A percentile compares a stretch with the other conserved stretches of the same genome.
These are phyloP conservation scores for Cystobasidiaceae sp. DNA, from an alignment of 1,284 basidiomycete genomes.

Conservation along the genomic window DNA sequence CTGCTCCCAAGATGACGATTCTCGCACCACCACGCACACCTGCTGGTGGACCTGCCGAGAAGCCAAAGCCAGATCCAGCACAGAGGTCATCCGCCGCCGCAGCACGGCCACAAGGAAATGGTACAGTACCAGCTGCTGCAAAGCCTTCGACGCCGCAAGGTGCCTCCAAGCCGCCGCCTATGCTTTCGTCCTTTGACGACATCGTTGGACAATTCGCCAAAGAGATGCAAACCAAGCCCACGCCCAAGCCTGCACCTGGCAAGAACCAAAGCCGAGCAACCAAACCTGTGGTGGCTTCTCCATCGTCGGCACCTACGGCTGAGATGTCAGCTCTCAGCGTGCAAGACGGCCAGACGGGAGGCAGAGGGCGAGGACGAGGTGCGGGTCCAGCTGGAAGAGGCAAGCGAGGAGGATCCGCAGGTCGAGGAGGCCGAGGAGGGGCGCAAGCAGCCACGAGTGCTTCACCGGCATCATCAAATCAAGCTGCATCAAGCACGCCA, in stretches of 20 bases:
- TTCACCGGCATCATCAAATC: neutral
- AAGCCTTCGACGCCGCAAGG: neutral
- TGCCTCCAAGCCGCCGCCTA: conserved; percentile 3
- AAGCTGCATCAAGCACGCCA: neutral
- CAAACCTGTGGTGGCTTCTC: too few relatives aligned
- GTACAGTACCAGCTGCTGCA: too few relatives aligned
- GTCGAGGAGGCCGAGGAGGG: neutral
- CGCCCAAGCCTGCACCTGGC: too few relatives aligned
- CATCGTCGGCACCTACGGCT: neutral
- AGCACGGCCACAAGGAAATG: too few relatives aligned
- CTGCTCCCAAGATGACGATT: conserved; percentile 14
- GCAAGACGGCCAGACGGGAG: neutral
- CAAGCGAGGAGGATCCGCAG: neutral
- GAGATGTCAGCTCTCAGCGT: neutral
- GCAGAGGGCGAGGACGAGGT: conserved; percentile 3
- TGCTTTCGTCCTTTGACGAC: conserved; percentile 3
- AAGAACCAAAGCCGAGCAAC: too few relatives aligned
- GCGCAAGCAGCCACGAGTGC: neutral
- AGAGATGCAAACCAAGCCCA: conserved; percentile 11
- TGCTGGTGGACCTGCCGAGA: neutral
- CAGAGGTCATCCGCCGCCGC: too few relatives aligned
- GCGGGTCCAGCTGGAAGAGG: neutral
- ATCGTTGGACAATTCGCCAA: conserved; percentile 24
- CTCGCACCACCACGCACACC: conserved; percentile 11
- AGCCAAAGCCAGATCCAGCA: too few relatives aligned